A percentile compares a stretch with the other conserved stretches of the same genome.
Evolutionary conservation across 495 filamentous ascomycete species (phyloP).

Genomic region (Aspergillus nidulans): DNA sequence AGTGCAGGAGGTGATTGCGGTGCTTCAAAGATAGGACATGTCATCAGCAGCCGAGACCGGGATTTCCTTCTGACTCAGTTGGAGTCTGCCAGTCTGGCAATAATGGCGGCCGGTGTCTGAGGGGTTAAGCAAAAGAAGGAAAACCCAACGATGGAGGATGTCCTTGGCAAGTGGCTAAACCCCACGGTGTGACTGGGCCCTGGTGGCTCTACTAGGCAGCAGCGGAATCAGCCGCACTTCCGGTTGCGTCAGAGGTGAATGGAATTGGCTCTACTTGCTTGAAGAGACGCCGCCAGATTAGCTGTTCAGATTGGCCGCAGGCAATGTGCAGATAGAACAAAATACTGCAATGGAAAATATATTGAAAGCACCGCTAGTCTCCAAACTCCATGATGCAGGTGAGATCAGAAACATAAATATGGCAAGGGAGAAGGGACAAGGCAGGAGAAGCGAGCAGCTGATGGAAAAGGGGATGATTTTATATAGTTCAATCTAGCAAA

Average conservation of each 20-base stretch:
- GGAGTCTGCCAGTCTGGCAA: neutral
- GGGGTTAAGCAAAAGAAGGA: too few species aligned
- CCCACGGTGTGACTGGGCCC: neutral
- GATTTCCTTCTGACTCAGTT: neutral
- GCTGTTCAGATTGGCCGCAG: neutral
- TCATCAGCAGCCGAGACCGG: neutral
- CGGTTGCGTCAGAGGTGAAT: neutral
- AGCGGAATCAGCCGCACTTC: neutral
- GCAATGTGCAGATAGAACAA: neutral
- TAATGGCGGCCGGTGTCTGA: too few species aligned
- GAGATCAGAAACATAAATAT: slow-evolving; percentile 4
- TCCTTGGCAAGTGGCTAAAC: neutral
- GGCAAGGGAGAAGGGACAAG: neutral
- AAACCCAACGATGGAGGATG: too few species aligned
- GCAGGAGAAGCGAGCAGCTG: neutral
- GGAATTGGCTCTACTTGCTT: neutral
- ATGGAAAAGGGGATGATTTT: neutral
- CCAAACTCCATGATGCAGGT: slow-evolving; percentile 8
- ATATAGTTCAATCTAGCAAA: neutral
- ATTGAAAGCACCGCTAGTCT: slow-evolving; percentile 1
- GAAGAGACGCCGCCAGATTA: neutral
- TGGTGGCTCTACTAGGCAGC: neutral
- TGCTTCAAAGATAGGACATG: too few species aligned
- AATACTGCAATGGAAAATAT: neutral
- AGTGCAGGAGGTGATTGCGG: neutral